Evolutionary conservation across 306 rosid genomes (phyloP).

Genomic region (Alnus rubra): DNA sequence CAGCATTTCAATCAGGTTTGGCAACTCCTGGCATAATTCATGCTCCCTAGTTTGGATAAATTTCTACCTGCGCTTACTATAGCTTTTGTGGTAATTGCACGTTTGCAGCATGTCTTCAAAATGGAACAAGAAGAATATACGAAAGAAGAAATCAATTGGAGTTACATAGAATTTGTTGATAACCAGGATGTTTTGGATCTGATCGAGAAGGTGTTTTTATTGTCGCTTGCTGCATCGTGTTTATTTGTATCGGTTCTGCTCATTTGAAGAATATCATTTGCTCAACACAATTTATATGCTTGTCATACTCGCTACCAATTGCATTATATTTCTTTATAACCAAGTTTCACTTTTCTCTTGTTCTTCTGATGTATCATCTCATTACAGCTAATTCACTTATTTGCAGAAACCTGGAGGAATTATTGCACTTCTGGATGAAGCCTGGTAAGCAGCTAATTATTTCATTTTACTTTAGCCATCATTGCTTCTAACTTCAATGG

Average conservation of each 20-base stretch:
- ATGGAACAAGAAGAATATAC: conserved; percentile 99
- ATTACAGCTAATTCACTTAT: conserved; percentile 29
- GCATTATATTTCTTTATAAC: not conserved
- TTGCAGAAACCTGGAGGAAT: conserved; percentile 99
- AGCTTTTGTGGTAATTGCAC: conserved; percentile 26
- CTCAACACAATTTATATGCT: conserved; percentile 15
- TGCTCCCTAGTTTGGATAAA: conserved; percentile 14
- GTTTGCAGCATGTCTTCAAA: conserved; percentile 93
- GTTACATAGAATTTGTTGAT: conserved; percentile 98
- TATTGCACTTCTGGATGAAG: conserved; percentile 95
- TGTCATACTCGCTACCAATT: not conserved
- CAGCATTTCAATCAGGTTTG: conserved; percentile 99
- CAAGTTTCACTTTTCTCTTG: conserved; percentile 12
- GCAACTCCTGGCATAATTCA: conserved; percentile 29
- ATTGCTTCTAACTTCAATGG: conserved; percentile 27
- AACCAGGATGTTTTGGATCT: conserved; percentile 99
- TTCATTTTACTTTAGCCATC: conserved; percentile 20
- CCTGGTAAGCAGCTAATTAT: conserved; percentile 73
- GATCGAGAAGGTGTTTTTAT: conserved; percentile 77
- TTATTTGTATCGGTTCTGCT: not conserved
- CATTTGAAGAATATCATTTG: conserved; percentile 1
- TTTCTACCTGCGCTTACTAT: conserved; percentile 11
- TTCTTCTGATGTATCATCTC: conserved; percentile 22
- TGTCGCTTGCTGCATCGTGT: conserved; percentile 29
- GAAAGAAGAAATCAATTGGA: conserved; percentile 94